Conservation (phyloP, 108 stramenopile genomes). For the Fistulifera solaris region DNA sequence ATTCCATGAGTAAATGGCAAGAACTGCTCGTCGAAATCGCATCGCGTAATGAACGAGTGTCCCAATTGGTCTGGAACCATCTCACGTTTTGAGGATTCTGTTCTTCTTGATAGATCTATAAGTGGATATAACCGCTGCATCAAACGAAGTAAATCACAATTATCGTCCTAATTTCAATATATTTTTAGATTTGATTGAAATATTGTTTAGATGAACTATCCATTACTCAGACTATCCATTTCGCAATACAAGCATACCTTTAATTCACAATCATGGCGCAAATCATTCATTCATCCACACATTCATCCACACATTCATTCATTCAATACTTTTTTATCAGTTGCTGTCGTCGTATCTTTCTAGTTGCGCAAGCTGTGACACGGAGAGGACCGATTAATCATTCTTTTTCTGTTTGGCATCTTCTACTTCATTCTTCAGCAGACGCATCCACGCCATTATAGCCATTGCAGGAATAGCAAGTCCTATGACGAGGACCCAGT, state of each 20-base stretch:
- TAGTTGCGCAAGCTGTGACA: too few relatives aligned
- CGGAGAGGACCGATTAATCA: conserved; percentile 13
- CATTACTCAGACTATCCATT: too few relatives aligned
- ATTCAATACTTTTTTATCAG: too few relatives aligned
- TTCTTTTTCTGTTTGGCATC: conserved; percentile 14
- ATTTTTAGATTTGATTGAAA: too few relatives aligned
- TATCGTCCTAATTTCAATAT: background rate
- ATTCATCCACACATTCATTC: too few relatives aligned
- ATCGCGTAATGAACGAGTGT: conserved; percentile 48
- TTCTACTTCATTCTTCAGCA: conserved; percentile 21
- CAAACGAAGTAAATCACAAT: background rate
- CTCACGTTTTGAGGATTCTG: conserved; percentile 6
- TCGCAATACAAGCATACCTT: too few relatives aligned
- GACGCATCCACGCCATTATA: conserved; percentile 13
- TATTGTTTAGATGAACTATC: too few relatives aligned
- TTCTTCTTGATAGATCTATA: background rate
- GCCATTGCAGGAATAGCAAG: conserved; percentile 17
- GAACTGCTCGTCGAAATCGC: conserved; percentile 55
- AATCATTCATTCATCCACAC: too few relatives aligned
- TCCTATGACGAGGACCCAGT: conserved; percentile 1
- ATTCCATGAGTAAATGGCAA: conserved; percentile 37
- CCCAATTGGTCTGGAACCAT: conserved; percentile 55
- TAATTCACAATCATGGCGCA: too few relatives aligned
- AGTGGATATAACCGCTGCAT: background rate
- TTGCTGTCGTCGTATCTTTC: too few relatives aligned